phyloP scores from a whole-genome alignment of 352 stramenopile genomes.

The Pythium rishiriense region DNA sequence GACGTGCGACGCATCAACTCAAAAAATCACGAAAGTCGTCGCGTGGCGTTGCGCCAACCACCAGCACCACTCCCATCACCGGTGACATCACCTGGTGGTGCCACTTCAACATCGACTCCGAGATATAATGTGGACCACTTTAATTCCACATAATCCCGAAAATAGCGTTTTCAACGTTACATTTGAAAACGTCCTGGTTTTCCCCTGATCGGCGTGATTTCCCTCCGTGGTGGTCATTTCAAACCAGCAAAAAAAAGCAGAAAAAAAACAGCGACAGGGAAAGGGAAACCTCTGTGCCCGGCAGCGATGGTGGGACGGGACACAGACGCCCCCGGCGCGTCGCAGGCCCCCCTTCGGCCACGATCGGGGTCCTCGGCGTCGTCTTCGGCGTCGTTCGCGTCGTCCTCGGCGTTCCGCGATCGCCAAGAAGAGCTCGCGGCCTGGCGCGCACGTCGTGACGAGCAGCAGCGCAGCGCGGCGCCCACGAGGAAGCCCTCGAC shows the following conservation, averaged over 20 bases:
- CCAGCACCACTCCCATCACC: not conserved
- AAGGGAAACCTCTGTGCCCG: not conserved
- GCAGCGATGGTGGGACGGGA: slow-evolving; percentile 13
- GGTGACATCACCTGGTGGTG: not conserved
- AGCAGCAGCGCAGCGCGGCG: not conserved
- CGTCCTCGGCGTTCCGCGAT: not conserved
- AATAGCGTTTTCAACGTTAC: not conserved
- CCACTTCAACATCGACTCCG: not conserved
- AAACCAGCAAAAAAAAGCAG: slow-evolving; percentile 7
- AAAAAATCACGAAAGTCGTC: not conserved
- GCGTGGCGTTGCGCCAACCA: not conserved
- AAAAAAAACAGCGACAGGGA: not conserved
- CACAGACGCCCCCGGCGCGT: slow-evolving; percentile 12
- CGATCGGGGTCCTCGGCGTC: not conserved
- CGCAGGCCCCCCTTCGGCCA: slow-evolving; percentile 9
- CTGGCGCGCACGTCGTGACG: slow-evolving; percentile 6
- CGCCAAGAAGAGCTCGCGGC: slow-evolving; percentile 17
- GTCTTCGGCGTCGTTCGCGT: not conserved
- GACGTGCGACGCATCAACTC: not conserved
- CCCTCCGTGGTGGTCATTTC: slow-evolving; percentile 14
- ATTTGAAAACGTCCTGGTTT: not conserved
- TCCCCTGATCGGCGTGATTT: slow-evolving; percentile 1
- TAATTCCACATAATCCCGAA: not conserved
- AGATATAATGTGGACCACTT: not conserved
- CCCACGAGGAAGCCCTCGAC: slow-evolving; percentile 5